Evolutionary conservation across 352 stramenopile genomes (phyloP).

Genomic region (Phytophthora sansomeana): DNA sequence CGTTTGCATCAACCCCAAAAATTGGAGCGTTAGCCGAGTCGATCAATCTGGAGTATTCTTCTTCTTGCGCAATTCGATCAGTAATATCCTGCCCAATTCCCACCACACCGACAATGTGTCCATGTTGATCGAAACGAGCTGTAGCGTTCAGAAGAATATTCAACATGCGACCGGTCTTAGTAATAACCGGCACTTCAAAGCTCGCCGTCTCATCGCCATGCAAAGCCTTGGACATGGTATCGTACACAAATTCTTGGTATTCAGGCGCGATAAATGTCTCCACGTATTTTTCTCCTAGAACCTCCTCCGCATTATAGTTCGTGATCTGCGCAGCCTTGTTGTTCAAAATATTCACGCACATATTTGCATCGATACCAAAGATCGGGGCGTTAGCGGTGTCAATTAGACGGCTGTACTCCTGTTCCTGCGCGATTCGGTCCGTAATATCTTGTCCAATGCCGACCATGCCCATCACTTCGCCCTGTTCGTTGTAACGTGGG

Average conservation of each 20-base stretch:
- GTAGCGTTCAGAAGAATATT: constrained; percentile 65
- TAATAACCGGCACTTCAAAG: constrained; percentile 76
- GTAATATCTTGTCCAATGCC: constrained; percentile 83
- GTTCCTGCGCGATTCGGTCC: constrained; percentile 63
- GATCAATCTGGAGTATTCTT: constrained; percentile 73
- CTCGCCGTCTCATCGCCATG: constrained; percentile 61
- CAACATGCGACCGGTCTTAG: constrained; percentile 46
- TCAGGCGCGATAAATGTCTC: constrained; percentile 65
- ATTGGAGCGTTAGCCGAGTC: constrained; percentile 80
- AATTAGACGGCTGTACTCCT: constrained; percentile 76
- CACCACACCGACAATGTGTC: constrained; percentile 59
- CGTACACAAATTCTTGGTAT: constrained; percentile 55
- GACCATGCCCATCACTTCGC: constrained; percentile 78
- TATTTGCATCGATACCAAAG: constrained; percentile 73
- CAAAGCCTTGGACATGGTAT: constrained; percentile 64
- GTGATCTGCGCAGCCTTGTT: constrained; percentile 66
- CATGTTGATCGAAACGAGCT: constrained; percentile 55
- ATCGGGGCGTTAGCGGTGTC: constrained; percentile 79
- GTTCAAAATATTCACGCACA: constrained; percentile 75
- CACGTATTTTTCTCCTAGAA: constrained; percentile 64
- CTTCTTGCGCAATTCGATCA: constrained; percentile 66
- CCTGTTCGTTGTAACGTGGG: constrained; percentile 66
- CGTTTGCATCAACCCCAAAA: constrained; percentile 71
- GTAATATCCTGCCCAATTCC: constrained; percentile 74
- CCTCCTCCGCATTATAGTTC: constrained; percentile 60